A percentile compares a stretch with the other conserved stretches of the same genome.
phyloP scores from a whole-genome alignment of 2,329 filamentous ascomycete genomes.

The Aspergillus sp. region DNA sequence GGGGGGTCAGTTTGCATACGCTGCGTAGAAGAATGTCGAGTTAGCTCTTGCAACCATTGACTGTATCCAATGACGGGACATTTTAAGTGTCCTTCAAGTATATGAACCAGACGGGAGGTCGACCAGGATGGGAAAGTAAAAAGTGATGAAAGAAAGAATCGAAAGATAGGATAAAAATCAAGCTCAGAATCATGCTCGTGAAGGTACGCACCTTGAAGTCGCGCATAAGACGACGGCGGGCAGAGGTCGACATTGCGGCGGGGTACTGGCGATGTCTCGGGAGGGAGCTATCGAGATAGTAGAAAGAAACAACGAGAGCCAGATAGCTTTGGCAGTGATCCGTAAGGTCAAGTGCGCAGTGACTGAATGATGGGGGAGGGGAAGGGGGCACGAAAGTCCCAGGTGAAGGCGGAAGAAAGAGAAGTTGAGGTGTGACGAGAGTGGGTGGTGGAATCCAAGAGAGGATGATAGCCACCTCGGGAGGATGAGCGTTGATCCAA shows the following conservation, averaged over 20 bases:
- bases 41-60: conserved; percentile 13
- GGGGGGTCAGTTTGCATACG: conserved; percentile 99
- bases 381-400: not conserved
- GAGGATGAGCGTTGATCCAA: conserved; percentile 4
- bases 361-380: not conserved
- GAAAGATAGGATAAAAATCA: not conserved
- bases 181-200: not conserved
- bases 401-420: not conserved
- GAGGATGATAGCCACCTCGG: not conserved
- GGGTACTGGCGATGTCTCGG: conserved; percentile 26
- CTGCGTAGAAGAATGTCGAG: conserved; percentile 49
- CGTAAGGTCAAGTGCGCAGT: not conserved
- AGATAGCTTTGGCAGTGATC: not conserved
- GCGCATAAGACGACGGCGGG: conserved; percentile 94
- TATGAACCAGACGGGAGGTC: not conserved
- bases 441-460: not conserved
- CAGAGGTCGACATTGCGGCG: conserved; percentile 80
- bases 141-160: not conserved
- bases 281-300: conserved; percentile 11
- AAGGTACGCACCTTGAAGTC: conserved; percentile 83
- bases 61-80: not conserved
- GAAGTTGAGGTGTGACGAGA: not conserved
- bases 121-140: not conserved
- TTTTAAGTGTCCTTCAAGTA: not conserved
- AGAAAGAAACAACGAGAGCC: conserved; percentile 3